Conservation (phyloP, 1,284 basidiomycete species). For the Tylopilus sp. region DNA sequence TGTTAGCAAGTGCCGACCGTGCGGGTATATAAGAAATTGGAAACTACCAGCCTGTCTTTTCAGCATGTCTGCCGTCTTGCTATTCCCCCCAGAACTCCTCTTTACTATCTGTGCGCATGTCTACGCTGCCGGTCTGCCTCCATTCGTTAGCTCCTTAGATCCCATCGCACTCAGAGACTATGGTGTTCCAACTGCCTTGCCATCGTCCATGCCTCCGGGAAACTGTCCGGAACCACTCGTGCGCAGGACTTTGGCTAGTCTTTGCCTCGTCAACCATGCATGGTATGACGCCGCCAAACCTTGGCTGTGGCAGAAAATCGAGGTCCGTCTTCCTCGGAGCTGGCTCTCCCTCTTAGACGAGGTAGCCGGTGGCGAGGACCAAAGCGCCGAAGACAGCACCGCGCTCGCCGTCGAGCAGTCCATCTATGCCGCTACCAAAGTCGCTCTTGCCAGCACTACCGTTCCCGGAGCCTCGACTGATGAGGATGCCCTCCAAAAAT, state of each 20-base stretch:
- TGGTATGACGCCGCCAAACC: constrained; percentile 78
- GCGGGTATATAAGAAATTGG: constrained; percentile 24
- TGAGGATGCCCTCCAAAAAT: constrained; percentile 44
- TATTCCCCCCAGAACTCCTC: constrained; percentile 64
- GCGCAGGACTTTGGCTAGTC: constrained; percentile 58
- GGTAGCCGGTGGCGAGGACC: constrained; percentile 64
- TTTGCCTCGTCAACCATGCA: constrained; percentile 67
- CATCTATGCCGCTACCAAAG: constrained; percentile 58
- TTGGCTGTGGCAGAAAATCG: constrained; percentile 76
- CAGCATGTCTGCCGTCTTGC: constrained; percentile 31
- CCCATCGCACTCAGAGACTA: constrained; percentile 49
- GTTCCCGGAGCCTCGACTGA: constrained; percentile 33
- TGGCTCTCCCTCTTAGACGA: constrained; percentile 79
- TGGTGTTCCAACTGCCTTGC: constrained; percentile 56
- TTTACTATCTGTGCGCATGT: constrained; percentile 65
- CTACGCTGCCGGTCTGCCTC: constrained; percentile 57
- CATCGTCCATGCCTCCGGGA: constrained; percentile 64
- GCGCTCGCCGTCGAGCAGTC: constrained; percentile 61
- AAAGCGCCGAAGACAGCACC: constrained; percentile 47
- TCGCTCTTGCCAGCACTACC: constrained; percentile 45
- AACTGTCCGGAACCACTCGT: constrained; percentile 63
- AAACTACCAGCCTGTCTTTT: neutral
- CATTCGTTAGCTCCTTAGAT: constrained; percentile 59
- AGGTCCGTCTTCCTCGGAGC: constrained; percentile 71
- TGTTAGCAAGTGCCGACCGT: constrained; percentile 21